Percentiles rank a stretch among this genome's conserved stretches.
phyloP scores from a whole-genome alignment of 108 stramenopile species.

The Fistulifera pelliculosa region DNA sequence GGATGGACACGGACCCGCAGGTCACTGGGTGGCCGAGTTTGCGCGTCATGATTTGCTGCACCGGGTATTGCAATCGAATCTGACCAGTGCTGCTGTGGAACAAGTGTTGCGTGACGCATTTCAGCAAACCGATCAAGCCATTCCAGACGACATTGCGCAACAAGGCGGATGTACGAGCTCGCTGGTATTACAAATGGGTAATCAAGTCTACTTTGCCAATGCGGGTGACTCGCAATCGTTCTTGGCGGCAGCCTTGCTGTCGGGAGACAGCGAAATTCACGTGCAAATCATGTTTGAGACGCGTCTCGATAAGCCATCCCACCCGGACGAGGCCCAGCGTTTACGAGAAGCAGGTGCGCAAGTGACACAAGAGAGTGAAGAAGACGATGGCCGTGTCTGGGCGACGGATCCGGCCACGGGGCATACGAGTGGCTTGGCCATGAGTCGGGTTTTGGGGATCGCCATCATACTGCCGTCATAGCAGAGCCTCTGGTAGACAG shows the following conservation, averaged over 20 bases:
- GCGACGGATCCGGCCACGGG: slow-evolving; percentile 36
- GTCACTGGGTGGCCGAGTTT: slow-evolving; percentile 70
- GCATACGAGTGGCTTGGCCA: slow-evolving; percentile 39
- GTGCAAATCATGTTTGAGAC: slow-evolving; percentile 50
- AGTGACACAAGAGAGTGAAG: slow-evolving; percentile 13
- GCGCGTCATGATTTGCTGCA: slow-evolving; percentile 49
- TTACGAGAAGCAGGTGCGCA: slow-evolving; percentile 41
- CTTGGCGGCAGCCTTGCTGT: slow-evolving; percentile 39
- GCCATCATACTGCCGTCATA: slow-evolving; percentile 44
- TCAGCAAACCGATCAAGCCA: slow-evolving; percentile 47
- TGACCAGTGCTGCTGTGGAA: slow-evolving; percentile 9
- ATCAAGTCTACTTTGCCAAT: slow-evolving; percentile 43
- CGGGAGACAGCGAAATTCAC: slow-evolving; percentile 6
- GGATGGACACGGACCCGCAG: slow-evolving; percentile 66
- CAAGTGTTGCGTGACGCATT: slow-evolving; percentile 40
- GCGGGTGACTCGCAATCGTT: slow-evolving; percentile 45
- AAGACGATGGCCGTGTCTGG: slow-evolving; percentile 32
- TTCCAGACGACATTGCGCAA: slow-evolving; percentile 44
- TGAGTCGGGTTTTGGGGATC: slow-evolving; percentile 60
- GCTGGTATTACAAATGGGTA: slow-evolving; percentile 34
- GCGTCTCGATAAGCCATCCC: slow-evolving; percentile 41
- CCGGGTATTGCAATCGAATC: slow-evolving; percentile 12
- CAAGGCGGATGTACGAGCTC: slow-evolving; percentile 42
- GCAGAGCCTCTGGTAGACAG: slow-evolving; percentile 49
- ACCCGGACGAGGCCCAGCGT: slow-evolving; percentile 36